Evolutionary conservation across 1,139 yeast genomes (phyloP), one percentile per base, ranked within the genome.

Genomic region (Nakaseomyces delphensis): DNA sequence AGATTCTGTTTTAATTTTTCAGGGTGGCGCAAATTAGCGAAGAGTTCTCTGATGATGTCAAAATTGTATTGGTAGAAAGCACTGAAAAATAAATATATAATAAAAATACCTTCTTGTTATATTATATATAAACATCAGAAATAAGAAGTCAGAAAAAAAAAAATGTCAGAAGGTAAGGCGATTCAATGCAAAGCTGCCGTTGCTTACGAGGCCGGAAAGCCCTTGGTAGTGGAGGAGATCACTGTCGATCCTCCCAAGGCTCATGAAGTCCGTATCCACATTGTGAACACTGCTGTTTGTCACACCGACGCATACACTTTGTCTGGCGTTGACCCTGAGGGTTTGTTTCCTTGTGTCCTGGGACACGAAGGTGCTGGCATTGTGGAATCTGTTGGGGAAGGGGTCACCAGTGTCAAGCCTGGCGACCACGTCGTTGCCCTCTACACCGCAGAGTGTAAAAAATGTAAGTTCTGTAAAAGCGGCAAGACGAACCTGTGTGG

Each of bases 351-450:
- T 27, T 82, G 76, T 37, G 68, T 91, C 48, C 75, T 91, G 59
- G 97, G 98, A 48, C 97, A 91, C 65, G 97, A 89, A 67, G 96
- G 96, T 67, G 95, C 96, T 35, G 97, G 97, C 61, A 71, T 86
- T 50, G 96, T 89, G 38, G 96, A 86, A 69, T 76, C 86, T 43
- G 74, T 89, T 35, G 97, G 97, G 56, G 95, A 84, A 63, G 96
- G 89, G 49, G 96, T 89, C 46, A 80, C 89, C 53, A 77, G 67
- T 56, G 95, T 87, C 55, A 83, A 77, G 68, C 79, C 73, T 36
- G 97, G 97, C 55, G 97, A 89, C 65, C 83, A 79, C 54, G 97
- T 89, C 46, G 74, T 89, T 57, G 91, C 94, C 19, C 70, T 91
- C 45, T 91, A 91, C 76, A 91, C 97, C 38, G 96, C 98, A 42